phyloP scores from a whole-genome alignment of 2,329 filamentous ascomycete genomes.

The Colletotrichum tabaci region DNA sequence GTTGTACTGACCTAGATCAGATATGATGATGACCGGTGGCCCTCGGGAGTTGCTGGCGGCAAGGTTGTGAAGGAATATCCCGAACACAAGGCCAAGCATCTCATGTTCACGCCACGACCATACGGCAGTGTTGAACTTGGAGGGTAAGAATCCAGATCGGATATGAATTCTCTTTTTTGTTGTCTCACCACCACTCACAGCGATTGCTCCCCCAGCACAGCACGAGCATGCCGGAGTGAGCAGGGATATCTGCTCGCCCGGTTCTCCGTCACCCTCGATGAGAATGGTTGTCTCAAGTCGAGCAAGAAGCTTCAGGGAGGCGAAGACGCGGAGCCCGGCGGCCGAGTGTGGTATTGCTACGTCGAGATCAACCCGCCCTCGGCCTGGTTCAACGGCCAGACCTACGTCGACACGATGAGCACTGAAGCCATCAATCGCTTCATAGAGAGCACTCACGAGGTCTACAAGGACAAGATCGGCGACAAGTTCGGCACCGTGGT shows the following conservation, averaged over 20 bases:
- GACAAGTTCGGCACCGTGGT: conserved; percentile 49
- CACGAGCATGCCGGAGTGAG: conserved; percentile 44
- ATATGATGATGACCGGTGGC: conserved; percentile 52
- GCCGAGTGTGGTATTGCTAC: conserved; percentile 50
- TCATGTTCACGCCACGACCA: conserved; percentile 47
- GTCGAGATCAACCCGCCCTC: conserved; percentile 48
- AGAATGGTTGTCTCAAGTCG: conserved; percentile 46
- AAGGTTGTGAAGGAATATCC: conserved; percentile 47
- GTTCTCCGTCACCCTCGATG: conserved; percentile 47
- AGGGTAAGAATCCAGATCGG: conserved; percentile 24
- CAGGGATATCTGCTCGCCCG: conserved; percentile 47
- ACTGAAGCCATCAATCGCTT: conserved; percentile 48
- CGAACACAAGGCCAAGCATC: conserved; percentile 48
- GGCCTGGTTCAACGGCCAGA: conserved; percentile 52
- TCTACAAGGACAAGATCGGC: conserved; percentile 49
- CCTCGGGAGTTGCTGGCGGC: conserved; percentile 49
- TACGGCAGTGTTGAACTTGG: conserved; percentile 40
- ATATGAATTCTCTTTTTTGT: not conserved
- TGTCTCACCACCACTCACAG: not conserved
- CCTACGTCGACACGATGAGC: conserved; percentile 51
- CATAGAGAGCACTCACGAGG: conserved; percentile 50
- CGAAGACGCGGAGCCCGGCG: conserved; percentile 44
- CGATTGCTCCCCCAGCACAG: conserved; percentile 31
- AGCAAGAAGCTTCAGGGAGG: conserved; percentile 42
- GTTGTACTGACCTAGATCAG: not conserved